These are phyloP conservation scores for Apiospora phragmitis DNA, from an alignment of 2,329 filamentous ascomycete species.

Conservation along the genomic window DNA sequence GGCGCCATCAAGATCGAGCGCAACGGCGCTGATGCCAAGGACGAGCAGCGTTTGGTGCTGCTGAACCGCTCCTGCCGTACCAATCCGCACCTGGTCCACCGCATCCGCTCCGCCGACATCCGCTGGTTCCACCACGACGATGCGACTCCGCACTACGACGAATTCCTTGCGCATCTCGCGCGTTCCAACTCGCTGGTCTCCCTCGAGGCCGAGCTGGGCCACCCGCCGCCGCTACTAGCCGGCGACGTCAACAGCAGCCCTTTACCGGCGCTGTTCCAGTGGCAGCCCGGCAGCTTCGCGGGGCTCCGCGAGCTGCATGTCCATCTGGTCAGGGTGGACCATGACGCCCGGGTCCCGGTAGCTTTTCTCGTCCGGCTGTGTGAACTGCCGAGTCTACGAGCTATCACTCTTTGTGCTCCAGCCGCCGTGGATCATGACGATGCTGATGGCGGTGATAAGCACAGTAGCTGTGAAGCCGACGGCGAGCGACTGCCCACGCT, in stretches of 20 bases:
- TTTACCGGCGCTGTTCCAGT: neutral
- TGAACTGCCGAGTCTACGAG: neutral
- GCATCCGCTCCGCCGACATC: neutral
- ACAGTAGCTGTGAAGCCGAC: neutral
- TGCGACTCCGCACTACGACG: neutral
- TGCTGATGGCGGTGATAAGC: neutral
- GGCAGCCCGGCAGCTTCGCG: neutral
- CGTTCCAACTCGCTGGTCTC: neutral
- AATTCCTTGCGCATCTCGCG: slow-evolving; percentile 4
- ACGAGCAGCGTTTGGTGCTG: neutral
- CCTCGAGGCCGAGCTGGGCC: neutral
- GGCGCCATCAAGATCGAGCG: neutral
- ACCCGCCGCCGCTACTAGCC: neutral
- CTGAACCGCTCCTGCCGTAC: neutral
- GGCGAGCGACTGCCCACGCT: neutral
- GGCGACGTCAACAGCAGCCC: neutral
- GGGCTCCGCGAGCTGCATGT: neutral
- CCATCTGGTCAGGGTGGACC: neutral
- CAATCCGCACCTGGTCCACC: neutral
- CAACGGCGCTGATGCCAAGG: neutral
- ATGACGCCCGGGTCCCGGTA: neutral
- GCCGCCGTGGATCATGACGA: neutral
- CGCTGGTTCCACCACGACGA: neutral
- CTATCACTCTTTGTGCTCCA: neutral
- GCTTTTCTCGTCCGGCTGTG: neutral